Evolutionary conservation across 805 yeast genomes (phyloP).

Genomic region (Candida stauntonica): DNA sequence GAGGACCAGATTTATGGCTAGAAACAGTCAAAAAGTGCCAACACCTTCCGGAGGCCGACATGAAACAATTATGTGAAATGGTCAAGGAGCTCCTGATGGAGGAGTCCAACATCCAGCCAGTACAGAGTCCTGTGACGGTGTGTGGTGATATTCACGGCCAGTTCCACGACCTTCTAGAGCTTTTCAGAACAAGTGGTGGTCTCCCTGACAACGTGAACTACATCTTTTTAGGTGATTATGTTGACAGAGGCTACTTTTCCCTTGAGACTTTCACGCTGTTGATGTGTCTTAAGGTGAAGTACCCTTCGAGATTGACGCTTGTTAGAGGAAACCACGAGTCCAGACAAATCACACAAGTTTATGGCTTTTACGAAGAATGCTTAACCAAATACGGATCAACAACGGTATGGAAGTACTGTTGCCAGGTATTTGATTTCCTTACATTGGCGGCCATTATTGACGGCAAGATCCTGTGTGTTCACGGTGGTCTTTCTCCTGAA

Average conservation of each 20-base stretch:
- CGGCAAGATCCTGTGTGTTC: constrained; percentile 91
- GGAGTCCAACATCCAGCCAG: constrained; percentile 92
- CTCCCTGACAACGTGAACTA: constrained; percentile 75
- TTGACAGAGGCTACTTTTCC: constrained; percentile 95
- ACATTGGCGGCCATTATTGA: constrained; percentile 95
- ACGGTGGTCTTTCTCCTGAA: constrained; percentile 96
- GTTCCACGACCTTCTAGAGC: constrained; percentile 88
- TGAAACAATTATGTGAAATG: constrained; percentile 94
- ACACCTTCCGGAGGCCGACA: constrained; percentile 83
- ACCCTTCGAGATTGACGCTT: constrained; percentile 78
- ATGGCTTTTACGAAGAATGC: constrained; percentile 97
- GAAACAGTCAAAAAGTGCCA: constrained; percentile 90
- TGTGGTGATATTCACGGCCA: constrained; percentile 99
- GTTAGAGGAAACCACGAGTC: constrained; percentile 98
- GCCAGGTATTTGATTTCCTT: constrained; percentile 92
- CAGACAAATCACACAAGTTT: constrained; percentile 96
- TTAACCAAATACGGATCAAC: constrained; percentile 78
- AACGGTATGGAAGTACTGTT: constrained; percentile 94
- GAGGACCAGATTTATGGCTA: constrained; percentile 96
- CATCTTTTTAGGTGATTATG: constrained; percentile 92
- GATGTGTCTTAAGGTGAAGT: constrained; percentile 89
- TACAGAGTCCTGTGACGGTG: constrained; percentile 87
- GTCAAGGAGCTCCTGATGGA: constrained; percentile 95
- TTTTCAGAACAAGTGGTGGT: constrained; percentile 90
- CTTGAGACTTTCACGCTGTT: constrained; percentile 89